phyloP scores from a whole-genome alignment of 306 rosid species.

The Cucumis melo region DNA sequence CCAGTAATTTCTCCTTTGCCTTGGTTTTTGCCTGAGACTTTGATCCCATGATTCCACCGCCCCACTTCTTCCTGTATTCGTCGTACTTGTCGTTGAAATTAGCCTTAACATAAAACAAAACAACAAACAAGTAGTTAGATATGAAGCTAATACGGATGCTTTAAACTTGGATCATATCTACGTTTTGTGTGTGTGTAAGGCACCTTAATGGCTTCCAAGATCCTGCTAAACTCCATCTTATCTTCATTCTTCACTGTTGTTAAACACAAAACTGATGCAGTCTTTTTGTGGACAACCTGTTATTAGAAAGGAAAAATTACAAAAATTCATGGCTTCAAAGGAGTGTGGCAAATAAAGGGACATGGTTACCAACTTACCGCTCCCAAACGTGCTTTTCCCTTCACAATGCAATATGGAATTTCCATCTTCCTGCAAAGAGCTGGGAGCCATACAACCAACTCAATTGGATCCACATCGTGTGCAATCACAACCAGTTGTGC shows the following conservation, averaged over 20 bases:
- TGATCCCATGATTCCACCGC: conserved; percentile 83
- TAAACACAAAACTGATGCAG: conserved; percentile 56
- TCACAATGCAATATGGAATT: conserved; percentile 70
- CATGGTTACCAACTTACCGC: conserved; percentile 19
- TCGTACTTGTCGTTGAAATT: conserved; percentile 68
- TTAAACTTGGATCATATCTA: background rate
- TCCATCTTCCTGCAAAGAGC: conserved; percentile 78
- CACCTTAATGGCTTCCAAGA: conserved; percentile 70
- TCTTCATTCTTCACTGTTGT: conserved; percentile 77
- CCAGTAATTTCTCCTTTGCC: conserved; percentile 58
- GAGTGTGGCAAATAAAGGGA: background rate
- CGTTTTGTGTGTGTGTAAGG: background rate
- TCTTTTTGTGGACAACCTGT: conserved; percentile 64
- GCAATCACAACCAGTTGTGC: conserved; percentile 75
- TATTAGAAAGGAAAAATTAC: background rate
- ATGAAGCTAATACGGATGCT: no score
- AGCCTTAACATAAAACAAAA: conserved; percentile 23
- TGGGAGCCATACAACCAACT: conserved; percentile 73
- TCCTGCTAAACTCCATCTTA: conserved; percentile 56
- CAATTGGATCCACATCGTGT: conserved; percentile 79
- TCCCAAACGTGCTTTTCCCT: conserved; percentile 72
- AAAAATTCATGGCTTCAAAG: background rate
- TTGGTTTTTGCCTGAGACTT: conserved; percentile 66
- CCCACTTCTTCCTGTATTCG: conserved; percentile 74
- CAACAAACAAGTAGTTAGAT: background rate